Evolutionary conservation across 148 eudicot genomes (phyloP).

Genomic region (Selenicereus undatus): DNA sequence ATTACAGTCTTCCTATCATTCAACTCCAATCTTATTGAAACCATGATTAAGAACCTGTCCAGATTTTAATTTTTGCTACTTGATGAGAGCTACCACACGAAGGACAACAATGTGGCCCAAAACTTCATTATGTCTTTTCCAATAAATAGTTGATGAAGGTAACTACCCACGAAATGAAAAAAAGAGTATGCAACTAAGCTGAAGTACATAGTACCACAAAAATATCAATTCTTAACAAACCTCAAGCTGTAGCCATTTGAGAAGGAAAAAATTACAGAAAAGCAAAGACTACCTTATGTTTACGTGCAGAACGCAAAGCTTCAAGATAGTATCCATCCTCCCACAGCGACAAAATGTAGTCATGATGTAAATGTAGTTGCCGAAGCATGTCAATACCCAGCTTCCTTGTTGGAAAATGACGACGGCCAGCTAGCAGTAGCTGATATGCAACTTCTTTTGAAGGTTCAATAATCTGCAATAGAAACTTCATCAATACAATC

Average conservation of each 20-base stretch:
- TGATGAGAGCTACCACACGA: not conserved
- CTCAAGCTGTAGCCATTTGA: not conserved
- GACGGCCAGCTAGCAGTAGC: constrained; percentile 71
- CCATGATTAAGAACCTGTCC: not conserved
- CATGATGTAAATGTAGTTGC: constrained; percentile 75
- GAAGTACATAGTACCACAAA: not conserved
- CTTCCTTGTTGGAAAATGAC: constrained; percentile 65
- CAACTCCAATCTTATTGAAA: too few relatives aligned
- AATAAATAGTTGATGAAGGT: not conserved
- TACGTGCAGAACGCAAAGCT: constrained; percentile 85
- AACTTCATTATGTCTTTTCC: too few relatives aligned
- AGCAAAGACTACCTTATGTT: constrained; percentile 58
- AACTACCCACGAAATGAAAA: not conserved
- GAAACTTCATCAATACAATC: not conserved
- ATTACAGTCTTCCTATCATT: too few relatives aligned
- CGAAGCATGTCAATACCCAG: constrained; percentile 87
- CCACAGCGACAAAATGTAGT: constrained; percentile 66
- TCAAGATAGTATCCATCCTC: constrained; percentile 90
- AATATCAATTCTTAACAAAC: not conserved
- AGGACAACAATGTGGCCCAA: not conserved
- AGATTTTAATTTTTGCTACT: not conserved
- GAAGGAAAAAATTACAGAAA: not conserved
- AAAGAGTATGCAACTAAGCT: not conserved
- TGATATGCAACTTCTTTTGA: constrained; percentile 92
- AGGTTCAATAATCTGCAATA: constrained; percentile 80